A percentile compares a stretch with the other conserved stretches of the same genome.
These are phyloP conservation scores for Penicillium sp. DNA, from an alignment of 2,329 filamentous ascomycete species.

Conservation along the genomic window DNA sequence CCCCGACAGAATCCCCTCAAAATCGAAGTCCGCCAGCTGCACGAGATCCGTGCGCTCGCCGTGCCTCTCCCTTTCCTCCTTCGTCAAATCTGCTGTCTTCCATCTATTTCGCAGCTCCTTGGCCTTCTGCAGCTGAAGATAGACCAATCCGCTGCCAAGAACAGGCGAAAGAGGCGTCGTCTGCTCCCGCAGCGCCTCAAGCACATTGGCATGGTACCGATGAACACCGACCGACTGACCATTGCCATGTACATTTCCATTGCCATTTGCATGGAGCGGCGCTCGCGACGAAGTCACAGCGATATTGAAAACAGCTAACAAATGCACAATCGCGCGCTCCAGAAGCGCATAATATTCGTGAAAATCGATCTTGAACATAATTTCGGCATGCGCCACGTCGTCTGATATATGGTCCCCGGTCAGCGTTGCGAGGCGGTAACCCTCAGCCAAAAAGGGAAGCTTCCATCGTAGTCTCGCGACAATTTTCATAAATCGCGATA, in stretches of 20 bases:
- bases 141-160: slow-evolving; percentile 59
- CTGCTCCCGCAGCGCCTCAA: slow-evolving; percentile 61
- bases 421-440: slow-evolving; percentile 55
- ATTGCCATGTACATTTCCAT: slow-evolving; percentile 24
- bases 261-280: background rate
- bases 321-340: slow-evolving; percentile 68
- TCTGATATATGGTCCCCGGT: slow-evolving; percentile 26
- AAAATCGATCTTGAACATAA: slow-evolving; percentile 78
- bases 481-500: slow-evolving; percentile 62
- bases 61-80: slow-evolving; percentile 27
- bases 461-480: slow-evolving; percentile 66
- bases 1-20: slow-evolving; percentile 60
- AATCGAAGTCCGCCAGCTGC: slow-evolving; percentile 62
- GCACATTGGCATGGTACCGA: slow-evolving; percentile 70
- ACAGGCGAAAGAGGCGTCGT: slow-evolving; percentile 58
- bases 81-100: slow-evolving; percentile 64
- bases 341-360: slow-evolving; percentile 75
- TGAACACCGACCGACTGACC: slow-evolving; percentile 45
- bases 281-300: slow-evolving; percentile 45
- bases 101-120: slow-evolving; percentile 73
- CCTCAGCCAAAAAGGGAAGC: slow-evolving; percentile 59
- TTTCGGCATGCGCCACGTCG: slow-evolving; percentile 51
- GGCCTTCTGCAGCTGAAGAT: slow-evolving; percentile 62
- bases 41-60: slow-evolving; percentile 24
- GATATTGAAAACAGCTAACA: slow-evolving; percentile 66